A percentile compares a stretch with the other conserved stretches of the same genome.
Conservation (phyloP, 1,284 basidiomycete species). For the Abortiporus biennis region DNA sequence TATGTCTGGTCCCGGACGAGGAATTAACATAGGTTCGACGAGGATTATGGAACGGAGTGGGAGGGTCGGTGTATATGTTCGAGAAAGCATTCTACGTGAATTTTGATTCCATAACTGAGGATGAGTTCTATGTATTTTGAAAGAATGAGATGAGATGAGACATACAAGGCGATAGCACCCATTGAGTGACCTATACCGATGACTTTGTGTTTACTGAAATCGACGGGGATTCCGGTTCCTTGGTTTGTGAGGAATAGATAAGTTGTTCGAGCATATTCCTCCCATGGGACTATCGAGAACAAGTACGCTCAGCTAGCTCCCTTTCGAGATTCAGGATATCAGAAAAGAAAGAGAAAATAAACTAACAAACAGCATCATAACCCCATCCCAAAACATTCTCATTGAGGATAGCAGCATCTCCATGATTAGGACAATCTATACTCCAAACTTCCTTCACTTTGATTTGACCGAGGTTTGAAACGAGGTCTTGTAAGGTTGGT, state of each 20-base stretch:
- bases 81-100: slow-evolving; percentile 29
- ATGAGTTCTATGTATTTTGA: not conserved
- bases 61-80: slow-evolving; percentile 32
- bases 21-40: slow-evolving; percentile 35
- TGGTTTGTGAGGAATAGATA: slow-evolving; percentile 28
- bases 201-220: slow-evolving; percentile 27
- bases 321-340: not conserved
- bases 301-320: not conserved
- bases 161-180: slow-evolving; percentile 32
- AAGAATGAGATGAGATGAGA: not conserved
- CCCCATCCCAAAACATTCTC: slow-evolving; percentile 34
- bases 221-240: slow-evolving; percentile 26
- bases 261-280: slow-evolving; percentile 29
- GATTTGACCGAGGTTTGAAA: slow-evolving; percentile 17
- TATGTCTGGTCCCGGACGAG: slow-evolving; percentile 10
- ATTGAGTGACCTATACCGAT: slow-evolving; percentile 35
- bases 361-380: slow-evolving; percentile 35
- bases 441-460: slow-evolving; percentile 46
- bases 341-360: not conserved
- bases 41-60: slow-evolving; percentile 34
- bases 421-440: slow-evolving; percentile 50
- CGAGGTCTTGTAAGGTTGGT: slow-evolving; percentile 44
- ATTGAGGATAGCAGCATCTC: slow-evolving; percentile 44
- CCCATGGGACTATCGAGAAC: slow-evolving; percentile 24
- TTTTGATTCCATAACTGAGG: not conserved